Percentiles rank a stretch among this genome's conserved stretches.
Conservation (phyloP, 441 rosid species). For the Aquilaria agallochum region DNA sequence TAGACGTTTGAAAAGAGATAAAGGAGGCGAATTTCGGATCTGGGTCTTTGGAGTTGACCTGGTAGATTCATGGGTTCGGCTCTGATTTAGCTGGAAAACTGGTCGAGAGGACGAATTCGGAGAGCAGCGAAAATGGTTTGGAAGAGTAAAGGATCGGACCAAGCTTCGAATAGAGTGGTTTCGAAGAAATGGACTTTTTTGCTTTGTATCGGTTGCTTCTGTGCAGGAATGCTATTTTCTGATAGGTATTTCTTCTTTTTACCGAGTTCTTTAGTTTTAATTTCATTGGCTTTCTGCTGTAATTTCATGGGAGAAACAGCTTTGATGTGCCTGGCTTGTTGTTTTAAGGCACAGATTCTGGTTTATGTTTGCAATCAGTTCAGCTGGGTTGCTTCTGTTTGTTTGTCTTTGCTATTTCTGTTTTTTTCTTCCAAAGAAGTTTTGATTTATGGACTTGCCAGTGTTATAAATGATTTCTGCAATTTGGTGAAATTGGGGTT, state of each 20-base stretch:
- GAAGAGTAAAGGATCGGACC: constrained; percentile 72
- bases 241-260: constrained; percentile 48
- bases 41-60: constrained; percentile 39
- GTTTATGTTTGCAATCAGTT: no score
- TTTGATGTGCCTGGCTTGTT: constrained; percentile 6
- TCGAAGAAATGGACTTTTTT: constrained; percentile 74
- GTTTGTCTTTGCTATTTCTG: background rate
- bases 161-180: constrained; percentile 47
- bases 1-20: background rate
- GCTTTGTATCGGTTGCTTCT: constrained; percentile 82
- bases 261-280: background rate
- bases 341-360: constrained; percentile 3
- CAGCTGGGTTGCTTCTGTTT: no score
- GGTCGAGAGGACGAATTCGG: constrained; percentile 11
- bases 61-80: constrained; percentile 34
- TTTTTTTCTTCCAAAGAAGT: background rate
- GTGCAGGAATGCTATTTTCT: constrained; percentile 85
- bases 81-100: constrained; percentile 23
- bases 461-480: background rate
- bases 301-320: constrained; percentile 5
- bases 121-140: constrained; percentile 39
- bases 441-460: background rate
- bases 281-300: constrained; percentile 1
- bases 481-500: background rate
- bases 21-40: constrained; percentile 31